Evolutionary conservation across 169 alveolate species (phyloP), one percentile per base, ranked within the genome.

Genomic region (Cryptosporidium xiaoi): DNA sequence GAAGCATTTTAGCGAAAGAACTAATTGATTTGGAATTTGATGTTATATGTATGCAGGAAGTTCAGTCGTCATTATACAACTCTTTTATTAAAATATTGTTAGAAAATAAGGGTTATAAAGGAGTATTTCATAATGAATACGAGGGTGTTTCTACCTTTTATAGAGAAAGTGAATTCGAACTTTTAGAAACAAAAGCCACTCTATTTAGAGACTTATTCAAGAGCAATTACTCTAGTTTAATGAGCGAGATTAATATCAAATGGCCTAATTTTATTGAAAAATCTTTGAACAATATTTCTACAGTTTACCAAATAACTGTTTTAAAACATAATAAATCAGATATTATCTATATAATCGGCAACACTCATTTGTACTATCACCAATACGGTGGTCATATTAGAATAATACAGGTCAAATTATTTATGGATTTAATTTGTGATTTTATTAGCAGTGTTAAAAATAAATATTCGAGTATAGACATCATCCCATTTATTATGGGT

Each of bases 351-450:
- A 7, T 77, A 36, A 34, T 77, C 18, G 71, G 51, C 2, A 77
- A 77, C 20, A 77, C 87, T 5, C 87, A 77, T 29, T 77, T 77
- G 18, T 77, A 60, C 33, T 77, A 77, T 44, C 87, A 77, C 64
- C 71, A 58, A 10, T 48, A 44, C 33, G 87, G 87, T 12, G 87
- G 87, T 0, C 87, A 77, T 27, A 33, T 77, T 5, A 56, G 87
- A 77, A 77, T 77, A 36, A 34, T 77, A 20, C 87, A 77, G 16
- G 44, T 66, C 10, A 77, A 77, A 40, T 20, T 77, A 18, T 40
- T 77, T 12, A 77, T 77, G 87, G 87, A 77, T 36, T 48, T 60
- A 40, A 34, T 77, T 16, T 40, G 33, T 6, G 24, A 60, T 27
- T 77, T 40, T 20, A 8, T 60, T 7, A 24, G 29, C 18, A 77